Evolutionary conservation across 257 asterid genomes (phyloP).

Genomic region (Nicotiana paniculata): DNA sequence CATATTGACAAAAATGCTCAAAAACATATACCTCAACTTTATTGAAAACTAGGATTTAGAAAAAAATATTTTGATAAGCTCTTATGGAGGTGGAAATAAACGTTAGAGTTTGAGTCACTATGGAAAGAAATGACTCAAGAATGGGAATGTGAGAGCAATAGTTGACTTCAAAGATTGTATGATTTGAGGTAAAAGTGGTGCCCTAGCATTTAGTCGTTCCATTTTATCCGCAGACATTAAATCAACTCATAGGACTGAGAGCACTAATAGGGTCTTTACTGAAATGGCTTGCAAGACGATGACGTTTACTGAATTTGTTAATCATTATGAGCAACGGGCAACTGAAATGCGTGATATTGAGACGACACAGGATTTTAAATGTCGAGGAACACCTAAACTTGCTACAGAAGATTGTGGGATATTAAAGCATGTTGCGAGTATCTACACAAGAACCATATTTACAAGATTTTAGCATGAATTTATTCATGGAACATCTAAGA

Average conservation of each 20-base stretch:
- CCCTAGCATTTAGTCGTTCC: background rate
- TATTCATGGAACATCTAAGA: too few species aligned
- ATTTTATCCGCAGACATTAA: background rate
- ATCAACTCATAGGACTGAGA: constrained; percentile 8
- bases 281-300: background rate
- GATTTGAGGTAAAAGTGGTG: background rate
- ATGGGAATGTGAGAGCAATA: background rate
- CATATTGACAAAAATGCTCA: background rate
- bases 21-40: background rate
- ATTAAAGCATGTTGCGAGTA: background rate
- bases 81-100: background rate
- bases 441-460: background rate
- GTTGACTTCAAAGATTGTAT: background rate
- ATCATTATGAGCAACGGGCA: background rate
- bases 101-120: background rate
- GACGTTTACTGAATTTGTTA: background rate
- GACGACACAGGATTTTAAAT: background rate
- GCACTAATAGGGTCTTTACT: background rate
- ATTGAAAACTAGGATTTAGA: background rate
- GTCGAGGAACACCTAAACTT: background rate
- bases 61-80: too few species aligned
- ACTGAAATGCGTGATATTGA: background rate
- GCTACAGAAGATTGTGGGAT: background rate
- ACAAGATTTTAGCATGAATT: background rate
- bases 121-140: background rate